A percentile compares a stretch with the other conserved stretches of the same genome.
Evolutionary conservation across 768 basidiomycete genomes (phyloP).

Genomic region (Leccinum aurantiacum): DNA sequence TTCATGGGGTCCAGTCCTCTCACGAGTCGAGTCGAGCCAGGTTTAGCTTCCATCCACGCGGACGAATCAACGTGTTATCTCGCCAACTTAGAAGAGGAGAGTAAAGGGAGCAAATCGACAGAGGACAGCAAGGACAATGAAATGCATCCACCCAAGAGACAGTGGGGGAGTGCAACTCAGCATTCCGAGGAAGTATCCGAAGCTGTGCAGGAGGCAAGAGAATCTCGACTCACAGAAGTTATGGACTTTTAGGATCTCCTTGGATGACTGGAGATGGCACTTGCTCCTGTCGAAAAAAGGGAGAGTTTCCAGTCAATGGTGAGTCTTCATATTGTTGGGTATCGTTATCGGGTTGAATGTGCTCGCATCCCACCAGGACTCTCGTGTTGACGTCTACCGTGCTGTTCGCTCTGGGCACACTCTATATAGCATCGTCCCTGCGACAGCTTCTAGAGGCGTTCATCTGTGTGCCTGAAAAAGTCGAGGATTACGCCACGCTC

Average conservation of each 20-base stretch:
- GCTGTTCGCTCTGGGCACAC: conserved; percentile 13
- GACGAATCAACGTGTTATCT: conserved; percentile 15
- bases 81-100: conserved; percentile 29
- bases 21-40: conserved; percentile 19
- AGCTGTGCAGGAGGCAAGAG: too few relatives aligned
- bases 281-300: conserved; percentile 5
- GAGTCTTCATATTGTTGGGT: not conserved
- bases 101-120: conserved; percentile 19
- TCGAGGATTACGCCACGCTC: conserved; percentile 8
- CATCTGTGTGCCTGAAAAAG: conserved; percentile 8
- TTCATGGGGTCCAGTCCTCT: conserved; percentile 29
- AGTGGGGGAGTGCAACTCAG: not conserved
- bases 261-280: not conserved
- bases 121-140: conserved; percentile 10
- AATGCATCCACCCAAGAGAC: conserved; percentile 23
- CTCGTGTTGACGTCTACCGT: conserved; percentile 15
- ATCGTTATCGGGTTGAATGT: not conserved
- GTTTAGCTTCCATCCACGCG: conserved; percentile 6
- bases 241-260: too few relatives aligned
- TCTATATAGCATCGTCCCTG: conserved; percentile 15
- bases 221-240: too few relatives aligned
- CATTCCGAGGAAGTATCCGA: too few relatives aligned
- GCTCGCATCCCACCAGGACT: conserved; percentile 5
- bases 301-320: conserved; percentile 8
- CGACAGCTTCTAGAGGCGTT: conserved; percentile 18